These are phyloP conservation scores for Clonostachys solani DNA, from an alignment of 2,329 filamentous ascomycete species.

Conservation along the genomic window DNA sequence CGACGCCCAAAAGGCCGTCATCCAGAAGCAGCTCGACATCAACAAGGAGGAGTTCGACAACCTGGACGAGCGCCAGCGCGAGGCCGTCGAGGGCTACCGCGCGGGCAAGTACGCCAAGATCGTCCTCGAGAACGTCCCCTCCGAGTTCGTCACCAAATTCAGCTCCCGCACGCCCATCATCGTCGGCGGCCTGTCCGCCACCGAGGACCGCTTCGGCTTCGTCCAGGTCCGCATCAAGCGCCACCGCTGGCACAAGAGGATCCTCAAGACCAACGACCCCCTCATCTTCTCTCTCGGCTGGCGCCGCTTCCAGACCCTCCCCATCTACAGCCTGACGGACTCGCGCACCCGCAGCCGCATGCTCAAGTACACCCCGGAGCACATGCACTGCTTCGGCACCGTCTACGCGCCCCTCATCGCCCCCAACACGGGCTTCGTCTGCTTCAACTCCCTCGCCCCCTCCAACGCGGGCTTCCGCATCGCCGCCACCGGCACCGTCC, in stretches of 20 bases:
- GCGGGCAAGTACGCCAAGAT: conserved; percentile 93
- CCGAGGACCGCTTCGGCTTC: conserved; percentile 93
- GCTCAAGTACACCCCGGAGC: conserved; percentile 98
- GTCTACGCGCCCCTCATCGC: conserved; percentile 94
- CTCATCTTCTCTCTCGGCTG: conserved; percentile 96
- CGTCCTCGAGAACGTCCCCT: conserved; percentile 82
- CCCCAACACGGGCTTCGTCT: conserved; percentile 93
- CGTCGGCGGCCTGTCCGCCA: conserved; percentile 85
- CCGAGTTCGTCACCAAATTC: conserved; percentile 84
- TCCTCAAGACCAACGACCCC: conserved; percentile 96
- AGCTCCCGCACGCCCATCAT: conserved; percentile 79
- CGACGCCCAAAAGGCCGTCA: conserved; percentile 87
- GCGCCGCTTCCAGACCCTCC: conserved; percentile 89
- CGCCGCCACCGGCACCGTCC: conserved; percentile 87
- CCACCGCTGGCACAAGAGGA: conserved; percentile 98
- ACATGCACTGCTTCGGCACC: conserved; percentile 97
- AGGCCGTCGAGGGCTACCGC: conserved; percentile 82
- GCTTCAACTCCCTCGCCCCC: conserved; percentile 83
- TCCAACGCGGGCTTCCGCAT: conserved; percentile 88
- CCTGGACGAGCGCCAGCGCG: conserved; percentile 78
- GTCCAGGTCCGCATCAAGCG: conserved; percentile 96
- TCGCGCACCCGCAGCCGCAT: conserved; percentile 91
- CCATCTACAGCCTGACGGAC: conserved; percentile 93
- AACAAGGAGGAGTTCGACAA: conserved; percentile 90
- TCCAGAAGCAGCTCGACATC: conserved; percentile 95